Conservation (phyloP, 2,329 filamentous ascomycete species). For the Dendrostoma leiphaemia region DNA sequence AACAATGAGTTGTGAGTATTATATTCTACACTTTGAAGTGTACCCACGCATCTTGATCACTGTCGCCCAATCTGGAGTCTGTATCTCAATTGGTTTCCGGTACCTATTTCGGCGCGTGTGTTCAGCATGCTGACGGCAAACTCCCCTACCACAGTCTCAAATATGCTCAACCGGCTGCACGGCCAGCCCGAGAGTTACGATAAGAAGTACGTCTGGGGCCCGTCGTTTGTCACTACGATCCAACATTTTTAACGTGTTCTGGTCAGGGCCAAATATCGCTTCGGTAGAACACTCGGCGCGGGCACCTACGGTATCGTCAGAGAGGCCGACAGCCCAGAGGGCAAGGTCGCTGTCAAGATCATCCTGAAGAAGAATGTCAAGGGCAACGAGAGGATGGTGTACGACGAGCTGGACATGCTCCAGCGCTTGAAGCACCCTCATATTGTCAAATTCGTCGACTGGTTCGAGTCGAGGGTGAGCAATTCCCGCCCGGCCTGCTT, state of each 20-base stretch:
- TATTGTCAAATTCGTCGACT: slow-evolving; percentile 96
- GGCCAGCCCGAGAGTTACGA: slow-evolving; percentile 98
- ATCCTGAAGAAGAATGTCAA: slow-evolving; percentile 99
- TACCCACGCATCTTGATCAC: too few species aligned
- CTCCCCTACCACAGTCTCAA: slow-evolving; percentile 58
- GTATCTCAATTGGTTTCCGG: too few species aligned
- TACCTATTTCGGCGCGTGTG: too few species aligned
- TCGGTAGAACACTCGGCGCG: slow-evolving; percentile 90
- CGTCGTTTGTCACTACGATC: slow-evolving; percentile 20
- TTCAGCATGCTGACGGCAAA: slow-evolving; percentile 15
- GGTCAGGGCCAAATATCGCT: slow-evolving; percentile 77
- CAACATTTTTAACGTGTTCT: slow-evolving; percentile 17
- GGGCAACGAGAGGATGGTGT: slow-evolving; percentile 97
- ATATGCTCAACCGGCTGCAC: slow-evolving; percentile 93
- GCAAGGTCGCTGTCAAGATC: slow-evolving; percentile 95
- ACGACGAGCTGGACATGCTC: slow-evolving; percentile 93
- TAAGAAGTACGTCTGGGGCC: slow-evolving; percentile 70
- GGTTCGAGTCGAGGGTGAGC: slow-evolving; percentile 94
- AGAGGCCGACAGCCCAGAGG: slow-evolving; percentile 80
- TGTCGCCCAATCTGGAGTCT: too few species aligned
- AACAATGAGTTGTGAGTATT: slow-evolving; percentile 3
- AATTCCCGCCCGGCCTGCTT: neutral
- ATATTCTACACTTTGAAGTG: too few species aligned
- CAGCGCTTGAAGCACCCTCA: slow-evolving; percentile 89
- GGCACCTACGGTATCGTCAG: slow-evolving; percentile 98